Base-by-base conservation (phyloP, 164 flowering plant genomes). In the Cinnamomum chago region DNA sequence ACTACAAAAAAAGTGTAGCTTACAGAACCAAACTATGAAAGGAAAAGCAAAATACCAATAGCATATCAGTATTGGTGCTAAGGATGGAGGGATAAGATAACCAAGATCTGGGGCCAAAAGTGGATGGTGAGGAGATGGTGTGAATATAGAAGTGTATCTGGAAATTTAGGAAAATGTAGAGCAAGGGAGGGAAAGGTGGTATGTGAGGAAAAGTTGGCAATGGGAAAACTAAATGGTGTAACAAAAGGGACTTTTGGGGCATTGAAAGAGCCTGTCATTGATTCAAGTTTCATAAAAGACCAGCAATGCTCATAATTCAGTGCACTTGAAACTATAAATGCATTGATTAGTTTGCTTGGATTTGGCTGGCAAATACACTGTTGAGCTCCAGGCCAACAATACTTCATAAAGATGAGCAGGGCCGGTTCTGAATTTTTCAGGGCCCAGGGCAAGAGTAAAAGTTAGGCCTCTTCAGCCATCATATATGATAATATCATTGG, bases 241-340 rank as follows among this genome's bases (percentile, higher is more conserved):
- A 30, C 0, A 51, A 81, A 78, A 72, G 62, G 79, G 75, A 80
- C 81, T 40, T 84, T 83, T 0, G 87, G 83, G 67, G 85, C 68
- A 68, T 83, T 81, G 3, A 84, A 81, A 30, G 82, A 71, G 62
- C 50, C 35, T 58, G 70, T 18, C n/a, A 51, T 33, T 62, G 67
- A 73, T 68, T 79, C 76, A n/a, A 28, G 76, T 78, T 24, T 81
- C 81, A 71, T 94, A 90, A 58, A 89, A 58, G 70, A 83, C 82
- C 18, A 50, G 24, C 65, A 85, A 77, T 40, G 92, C 78, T 75
- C 85, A 70, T 70, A 92, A 78, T 79, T 89, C 82, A 90, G 55
- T 35, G 80, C 69, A 58, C 58, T 75, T 22, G 33, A 81, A 73
- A 81, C 88, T 83, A 78, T 84, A 92, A 25, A 86, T 81, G 75